phyloP scores from a whole-genome alignment of 225 moss, liverwort and hornwort species.

The Anthoceros angustus region DNA sequence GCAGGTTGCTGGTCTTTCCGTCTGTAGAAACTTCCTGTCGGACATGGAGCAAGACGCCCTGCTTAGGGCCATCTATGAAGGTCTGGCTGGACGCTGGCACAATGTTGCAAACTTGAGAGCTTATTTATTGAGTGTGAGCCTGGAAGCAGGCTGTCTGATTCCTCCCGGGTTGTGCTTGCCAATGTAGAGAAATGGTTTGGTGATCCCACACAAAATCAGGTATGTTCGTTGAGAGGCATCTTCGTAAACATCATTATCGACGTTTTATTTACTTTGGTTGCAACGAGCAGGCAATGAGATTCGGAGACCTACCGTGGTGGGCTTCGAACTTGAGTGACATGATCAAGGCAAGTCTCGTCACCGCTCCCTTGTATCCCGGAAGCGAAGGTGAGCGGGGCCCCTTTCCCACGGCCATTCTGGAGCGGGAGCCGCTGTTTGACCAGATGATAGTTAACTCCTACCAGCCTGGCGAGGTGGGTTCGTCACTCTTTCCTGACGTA shows the following conservation, averaged over 20 bases:
- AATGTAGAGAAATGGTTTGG: neutral
- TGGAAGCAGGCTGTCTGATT: neutral
- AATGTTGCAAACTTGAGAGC: neutral
- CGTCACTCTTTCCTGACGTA: neutral
- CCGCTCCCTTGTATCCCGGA: neutral
- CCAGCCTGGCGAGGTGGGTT: constrained; percentile 52
- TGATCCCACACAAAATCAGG: neutral
- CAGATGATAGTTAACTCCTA: constrained; percentile 88
- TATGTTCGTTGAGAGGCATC: neutral
- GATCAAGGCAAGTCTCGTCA: constrained; percentile 10
- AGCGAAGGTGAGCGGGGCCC: neutral
- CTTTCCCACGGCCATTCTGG: constrained; percentile 20
- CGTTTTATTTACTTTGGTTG: neutral
- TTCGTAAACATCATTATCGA: neutral
- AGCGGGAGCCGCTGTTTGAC: constrained; percentile 55
- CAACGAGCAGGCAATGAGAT: constrained; percentile 45
- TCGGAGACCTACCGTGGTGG: constrained; percentile 66
- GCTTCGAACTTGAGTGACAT: constrained; percentile 26
- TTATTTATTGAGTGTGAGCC: neutral
- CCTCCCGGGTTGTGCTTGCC: neutral
- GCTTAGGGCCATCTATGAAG: neutral
- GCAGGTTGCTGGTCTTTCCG: neutral
- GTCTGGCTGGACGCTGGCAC: neutral
- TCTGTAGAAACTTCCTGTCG: neutral
- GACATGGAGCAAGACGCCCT: neutral